Percentiles rank a stretch among this genome's conserved stretches.
phyloP scores from a whole-genome alignment of 768 basidiomycete species.

The Auricularia heimuer region DNA sequence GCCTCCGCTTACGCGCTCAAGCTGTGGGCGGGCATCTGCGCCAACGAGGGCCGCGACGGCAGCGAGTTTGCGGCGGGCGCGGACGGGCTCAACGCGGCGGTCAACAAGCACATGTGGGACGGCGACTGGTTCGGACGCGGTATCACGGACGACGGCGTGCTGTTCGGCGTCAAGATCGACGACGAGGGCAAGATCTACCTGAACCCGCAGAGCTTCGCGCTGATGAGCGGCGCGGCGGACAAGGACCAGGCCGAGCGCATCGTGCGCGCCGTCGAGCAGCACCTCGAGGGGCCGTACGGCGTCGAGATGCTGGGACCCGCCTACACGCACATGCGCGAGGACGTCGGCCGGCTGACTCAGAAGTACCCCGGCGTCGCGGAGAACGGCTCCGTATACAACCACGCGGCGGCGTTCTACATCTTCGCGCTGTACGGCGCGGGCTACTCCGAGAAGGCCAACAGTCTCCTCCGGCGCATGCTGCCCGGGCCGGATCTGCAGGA shows the following conservation, averaged over 20 bases:
- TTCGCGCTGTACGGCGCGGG: conserved; percentile 1
- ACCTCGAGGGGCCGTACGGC: conserved; percentile 1
- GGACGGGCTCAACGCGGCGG: not conserved
- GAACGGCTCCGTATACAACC: conserved; percentile 2
- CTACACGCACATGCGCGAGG: conserved; percentile 3
- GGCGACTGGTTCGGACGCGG: conserved; percentile 2
- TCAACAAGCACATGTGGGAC: conserved; percentile 1
- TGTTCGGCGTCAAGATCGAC: conserved; percentile 2
- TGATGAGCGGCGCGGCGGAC: not conserved
- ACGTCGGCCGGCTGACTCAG: conserved; percentile 3
- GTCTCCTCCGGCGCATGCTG: not conserved
- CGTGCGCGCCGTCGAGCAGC: conserved; percentile 1
- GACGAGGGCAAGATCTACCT: conserved; percentile 2
- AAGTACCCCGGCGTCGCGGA: conserved; percentile 3
- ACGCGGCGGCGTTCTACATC: conserved; percentile 3
- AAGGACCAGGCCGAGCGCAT: not conserved
- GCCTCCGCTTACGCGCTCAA: not conserved
- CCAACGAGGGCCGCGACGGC: not conserved
- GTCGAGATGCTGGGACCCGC: not conserved
- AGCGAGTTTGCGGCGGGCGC: not conserved
- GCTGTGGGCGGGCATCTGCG: not conserved
- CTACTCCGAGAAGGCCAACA: not conserved
- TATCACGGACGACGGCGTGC: conserved; percentile 1
- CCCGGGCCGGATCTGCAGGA: not conserved
- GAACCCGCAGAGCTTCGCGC: conserved; percentile 1